A percentile compares a stretch with the other conserved stretches of the same genome.
Conservation (phyloP, 2,329 filamentous ascomycete genomes). For the Penicillium sp. region DNA sequence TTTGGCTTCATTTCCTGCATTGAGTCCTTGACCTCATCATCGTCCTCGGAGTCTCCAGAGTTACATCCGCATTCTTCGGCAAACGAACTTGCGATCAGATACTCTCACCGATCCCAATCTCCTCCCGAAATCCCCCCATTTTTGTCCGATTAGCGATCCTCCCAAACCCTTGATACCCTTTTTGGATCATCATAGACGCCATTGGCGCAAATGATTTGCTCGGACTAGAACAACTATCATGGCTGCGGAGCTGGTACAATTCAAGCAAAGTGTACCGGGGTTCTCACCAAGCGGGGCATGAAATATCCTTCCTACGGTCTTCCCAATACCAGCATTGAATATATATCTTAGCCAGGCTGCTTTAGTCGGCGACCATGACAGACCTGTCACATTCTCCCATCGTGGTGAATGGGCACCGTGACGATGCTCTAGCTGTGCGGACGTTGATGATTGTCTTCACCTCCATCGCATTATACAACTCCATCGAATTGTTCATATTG, state of each 20-base stretch:
- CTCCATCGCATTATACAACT: conserved; percentile 48
- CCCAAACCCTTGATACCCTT: not conserved
- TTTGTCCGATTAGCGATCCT: not conserved
- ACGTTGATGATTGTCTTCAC: conserved; percentile 33
- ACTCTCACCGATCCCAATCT: not conserved
- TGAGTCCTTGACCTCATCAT: not conserved
- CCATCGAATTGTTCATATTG: conserved; percentile 40
- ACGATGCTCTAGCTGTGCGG: conserved; percentile 19
- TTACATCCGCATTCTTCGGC: conserved; percentile 10
- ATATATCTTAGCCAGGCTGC: not conserved
- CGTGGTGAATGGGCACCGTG: conserved; percentile 28
- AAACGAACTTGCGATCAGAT: conserved; percentile 6
- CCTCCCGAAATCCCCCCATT: too few relatives aligned
- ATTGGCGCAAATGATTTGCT: conserved; percentile 7
- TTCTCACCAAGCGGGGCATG: conserved; percentile 3
- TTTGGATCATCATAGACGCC: not conserved
- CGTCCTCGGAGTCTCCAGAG: not conserved
- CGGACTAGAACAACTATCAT: conserved; percentile 9
- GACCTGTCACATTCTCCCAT: conserved; percentile 23
- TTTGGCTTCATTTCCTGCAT: not conserved
- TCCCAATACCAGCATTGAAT: not conserved
- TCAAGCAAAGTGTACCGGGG: conserved; percentile 6
- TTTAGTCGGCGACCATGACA: conserved; percentile 1
- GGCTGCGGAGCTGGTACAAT: conserved; percentile 9
- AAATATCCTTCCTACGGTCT: not conserved